A percentile compares a stretch with the other conserved stretches of the same genome.
phyloP scores from a whole-genome alignment of 1,284 basidiomycete species.

The Caloboletus inedulis region DNA sequence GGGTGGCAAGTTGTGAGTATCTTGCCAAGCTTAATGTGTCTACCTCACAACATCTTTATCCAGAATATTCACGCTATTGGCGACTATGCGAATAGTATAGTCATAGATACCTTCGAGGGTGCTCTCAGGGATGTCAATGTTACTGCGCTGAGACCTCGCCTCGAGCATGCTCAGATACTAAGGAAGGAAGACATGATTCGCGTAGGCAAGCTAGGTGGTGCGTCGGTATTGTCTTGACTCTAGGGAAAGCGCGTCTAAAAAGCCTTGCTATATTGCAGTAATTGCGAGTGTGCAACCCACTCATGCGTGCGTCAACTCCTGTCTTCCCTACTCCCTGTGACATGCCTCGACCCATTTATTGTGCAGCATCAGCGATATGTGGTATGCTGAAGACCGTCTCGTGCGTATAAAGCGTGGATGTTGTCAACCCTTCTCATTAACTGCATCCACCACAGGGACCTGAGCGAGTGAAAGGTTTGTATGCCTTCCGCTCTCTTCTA shows the following conservation, averaged over 20 bases:
- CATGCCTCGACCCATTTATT: not conserved
- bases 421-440: not conserved
- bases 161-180: conserved; percentile 91
- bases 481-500: conserved; percentile 77
- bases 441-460: conserved; percentile 53
- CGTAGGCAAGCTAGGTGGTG: conserved; percentile 74
- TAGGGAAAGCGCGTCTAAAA: not conserved
- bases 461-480: conserved; percentile 80
- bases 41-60: not conserved
- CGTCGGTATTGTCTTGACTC: conserved; percentile 16
- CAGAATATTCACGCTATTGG: conserved; percentile 91
- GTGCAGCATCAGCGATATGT: conserved; percentile 79
- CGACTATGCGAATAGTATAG: conserved; percentile 83
- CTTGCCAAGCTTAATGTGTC: not conserved
- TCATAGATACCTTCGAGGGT: conserved; percentile 78
- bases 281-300: conserved; percentile 86
- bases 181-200: conserved; percentile 68
- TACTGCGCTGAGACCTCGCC: conserved; percentile 66
- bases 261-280: conserved; percentile 38
- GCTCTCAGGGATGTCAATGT: conserved; percentile 58
- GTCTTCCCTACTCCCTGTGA: not conserved
- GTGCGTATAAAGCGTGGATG: conserved; percentile 38
- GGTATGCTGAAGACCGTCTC: conserved; percentile 79
- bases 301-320: conserved; percentile 61
- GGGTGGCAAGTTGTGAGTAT: conserved; percentile 76